Evolutionary conservation across 192 early-diverging fungal species (phyloP).

Genomic region (Coemansia sp.): DNA sequence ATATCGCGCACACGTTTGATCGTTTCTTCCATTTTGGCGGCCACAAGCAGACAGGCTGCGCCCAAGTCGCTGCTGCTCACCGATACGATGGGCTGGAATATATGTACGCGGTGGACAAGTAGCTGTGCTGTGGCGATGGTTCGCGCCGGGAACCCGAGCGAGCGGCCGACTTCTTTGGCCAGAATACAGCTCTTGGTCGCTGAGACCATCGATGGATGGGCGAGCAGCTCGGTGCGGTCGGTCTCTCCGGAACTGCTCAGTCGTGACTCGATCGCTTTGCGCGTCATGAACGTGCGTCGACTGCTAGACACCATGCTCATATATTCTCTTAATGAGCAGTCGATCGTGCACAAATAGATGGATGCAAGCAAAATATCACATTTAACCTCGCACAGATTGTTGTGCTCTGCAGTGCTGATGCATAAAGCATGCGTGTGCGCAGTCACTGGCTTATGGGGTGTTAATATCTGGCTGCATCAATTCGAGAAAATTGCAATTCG

Average conservation of each 20-base stretch:
- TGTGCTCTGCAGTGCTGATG: no score
- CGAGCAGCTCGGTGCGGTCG: constrained; percentile 4
- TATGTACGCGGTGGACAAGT: constrained; percentile 44
- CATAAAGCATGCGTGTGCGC: neutral
- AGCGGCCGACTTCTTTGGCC: constrained; percentile 34
- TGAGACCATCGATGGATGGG: constrained; percentile 33
- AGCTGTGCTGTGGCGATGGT: constrained; percentile 48
- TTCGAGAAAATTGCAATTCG: neutral
- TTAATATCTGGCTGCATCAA: neutral
- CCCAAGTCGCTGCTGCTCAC: constrained; percentile 46
- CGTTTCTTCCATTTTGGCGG: constrained; percentile 85
- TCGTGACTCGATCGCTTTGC: constrained; percentile 17
- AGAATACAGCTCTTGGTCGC: constrained; percentile 45
- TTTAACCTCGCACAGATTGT: neutral
- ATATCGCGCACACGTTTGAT: constrained; percentile 83
- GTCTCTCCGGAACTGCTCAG: constrained; percentile 3
- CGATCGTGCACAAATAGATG: no score
- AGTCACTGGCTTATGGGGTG: neutral
- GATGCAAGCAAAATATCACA: no score
- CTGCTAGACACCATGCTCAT: neutral
- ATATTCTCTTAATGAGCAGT: neutral
- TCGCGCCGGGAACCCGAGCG: constrained; percentile 43
- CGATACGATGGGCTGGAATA: constrained; percentile 21
- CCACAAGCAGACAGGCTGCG: constrained; percentile 73
- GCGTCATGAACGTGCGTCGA: constrained; percentile 5